Conservation (phyloP, 2,329 filamentous ascomycete species). For the Phyllosticta citrichinensis region DNA sequence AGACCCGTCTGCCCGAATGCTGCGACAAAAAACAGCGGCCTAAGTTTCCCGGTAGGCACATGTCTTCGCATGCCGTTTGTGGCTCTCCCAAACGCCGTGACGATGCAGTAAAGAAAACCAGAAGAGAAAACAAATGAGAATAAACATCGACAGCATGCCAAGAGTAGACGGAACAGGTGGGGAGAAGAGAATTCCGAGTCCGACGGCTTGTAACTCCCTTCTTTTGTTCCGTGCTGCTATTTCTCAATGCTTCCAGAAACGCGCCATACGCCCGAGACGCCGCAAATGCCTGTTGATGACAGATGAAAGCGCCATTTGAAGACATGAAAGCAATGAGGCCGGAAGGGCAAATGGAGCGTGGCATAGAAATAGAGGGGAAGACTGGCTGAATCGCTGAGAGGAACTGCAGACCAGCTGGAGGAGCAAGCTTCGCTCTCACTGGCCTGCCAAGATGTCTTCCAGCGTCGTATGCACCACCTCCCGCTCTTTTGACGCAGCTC, state of each 20-base stretch:
- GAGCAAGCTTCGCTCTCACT: neutral
- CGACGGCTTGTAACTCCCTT: neutral
- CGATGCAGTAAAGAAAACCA: neutral
- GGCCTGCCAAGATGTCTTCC: constrained; percentile 10
- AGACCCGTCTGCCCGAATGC: neutral
- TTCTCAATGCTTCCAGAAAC: no score
- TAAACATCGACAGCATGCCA: neutral
- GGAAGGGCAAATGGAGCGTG: neutral
- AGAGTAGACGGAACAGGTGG: neutral
- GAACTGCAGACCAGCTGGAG: neutral
- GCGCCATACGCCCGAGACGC: no score
- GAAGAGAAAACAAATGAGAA: neutral
- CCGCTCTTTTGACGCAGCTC: constrained; percentile 20
- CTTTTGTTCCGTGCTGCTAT: no score
- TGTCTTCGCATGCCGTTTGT: neutral
- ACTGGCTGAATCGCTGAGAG: neutral
- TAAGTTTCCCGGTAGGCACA: neutral
- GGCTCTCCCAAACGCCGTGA: neutral
- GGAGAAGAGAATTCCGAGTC: neutral
- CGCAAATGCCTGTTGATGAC: no score
- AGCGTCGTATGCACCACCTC: constrained; percentile 17
- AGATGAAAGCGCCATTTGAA: no score
- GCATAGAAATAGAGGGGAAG: neutral
- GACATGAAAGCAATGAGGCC: no score
- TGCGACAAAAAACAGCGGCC: neutral